Base-by-base conservation (phyloP, 176 grass and related monocot genomes). In the Hordeum marinum region DNA sequence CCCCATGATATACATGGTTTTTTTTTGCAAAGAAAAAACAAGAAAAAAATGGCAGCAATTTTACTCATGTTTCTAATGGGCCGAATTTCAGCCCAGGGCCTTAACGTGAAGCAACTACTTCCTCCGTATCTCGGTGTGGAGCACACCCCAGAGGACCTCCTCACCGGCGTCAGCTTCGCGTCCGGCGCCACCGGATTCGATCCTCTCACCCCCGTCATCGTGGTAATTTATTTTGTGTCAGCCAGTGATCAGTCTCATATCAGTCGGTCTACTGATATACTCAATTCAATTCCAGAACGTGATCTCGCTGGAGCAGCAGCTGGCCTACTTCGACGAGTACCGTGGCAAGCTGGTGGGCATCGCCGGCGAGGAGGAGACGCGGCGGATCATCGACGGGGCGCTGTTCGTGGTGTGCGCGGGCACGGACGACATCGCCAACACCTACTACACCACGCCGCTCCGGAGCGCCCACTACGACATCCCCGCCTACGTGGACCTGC, bases 141-240 rank as follows among this genome's bases (percentile, higher is more conserved):
- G 4, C 84, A 85, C 40, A 85, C 78, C 24, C 81, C 89, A 4
- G 64, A 91, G 54, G 94, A 96, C 25, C 85, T 96, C 8, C 68
- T 82, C 11, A 96, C 94, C 23, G 91, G 91, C 68, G 94, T 95
- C 7, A 95, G 94, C 90, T 95, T 95, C 85, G 94, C 94, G 13
- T 96, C 94, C 0, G 94, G 94, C 2, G 94, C 87, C 23, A 96
- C 91, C 0, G 94, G 94, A 7, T 96, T 86, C 77, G 91, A 98
- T 18, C 92, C 92, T 14, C 89, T 95, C 13, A 95, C 95, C 5
- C 78, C 95, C 2, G 52, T 87, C 0, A 79, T 98, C 2, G 85
- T 90, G 81, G 92, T 94, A 83, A 69, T 0, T 37, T 2, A 6
- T 21, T 71, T 67, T 29, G 29, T 29, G 29, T 2, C 1, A 29